A percentile compares a stretch with the other conserved stretches of the same genome.
Conservation (phyloP, 2,329 filamentous ascomycete genomes). For the Aspergillus hiratsukae region DNA sequence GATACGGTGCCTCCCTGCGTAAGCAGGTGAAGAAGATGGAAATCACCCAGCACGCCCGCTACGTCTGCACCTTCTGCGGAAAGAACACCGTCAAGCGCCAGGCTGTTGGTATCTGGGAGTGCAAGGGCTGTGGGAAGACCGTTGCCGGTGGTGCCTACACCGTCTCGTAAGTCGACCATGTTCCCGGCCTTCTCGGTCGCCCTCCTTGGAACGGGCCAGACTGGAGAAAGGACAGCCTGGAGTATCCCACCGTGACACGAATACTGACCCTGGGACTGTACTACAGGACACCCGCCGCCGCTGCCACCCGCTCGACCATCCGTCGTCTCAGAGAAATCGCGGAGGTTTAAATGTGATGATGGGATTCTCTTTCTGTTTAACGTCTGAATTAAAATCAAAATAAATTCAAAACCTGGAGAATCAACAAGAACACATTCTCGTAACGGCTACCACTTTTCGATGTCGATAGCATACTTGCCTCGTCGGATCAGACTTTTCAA, state of each 20-base stretch:
- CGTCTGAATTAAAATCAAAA: conserved; percentile 37
- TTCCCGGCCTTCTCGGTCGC: not conserved
- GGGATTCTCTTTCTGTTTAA: conserved; percentile 32
- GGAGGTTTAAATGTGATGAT: conserved; percentile 60
- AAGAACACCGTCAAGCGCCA: conserved; percentile 91
- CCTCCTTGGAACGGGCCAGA: not conserved
- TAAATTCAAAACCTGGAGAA: conserved; percentile 29
- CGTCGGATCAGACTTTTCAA: conserved; percentile 11
- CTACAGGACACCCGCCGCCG: conserved; percentile 79
- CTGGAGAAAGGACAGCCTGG: not conserved
- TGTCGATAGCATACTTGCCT: conserved; percentile 17
- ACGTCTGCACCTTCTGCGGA: conserved; percentile 97
- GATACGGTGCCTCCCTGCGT: conserved; percentile 98
- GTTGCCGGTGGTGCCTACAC: conserved; percentile 91
- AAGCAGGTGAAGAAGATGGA: conserved; percentile 99
- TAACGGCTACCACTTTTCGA: conserved; percentile 19
- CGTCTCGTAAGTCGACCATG: conserved; percentile 73
- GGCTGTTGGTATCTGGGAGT: conserved; percentile 94
- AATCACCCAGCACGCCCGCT: conserved; percentile 96
- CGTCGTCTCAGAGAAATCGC: conserved; percentile 96
- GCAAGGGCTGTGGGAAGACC: conserved; percentile 91
- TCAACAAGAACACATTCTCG: conserved; percentile 18
- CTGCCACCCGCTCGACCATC: conserved; percentile 92
- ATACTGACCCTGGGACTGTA: conserved; percentile 10
- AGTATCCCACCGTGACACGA: conserved; percentile 1